These are phyloP conservation scores for Diaporthe humulicola DNA, from an alignment of 2,329 filamentous ascomycete genomes.

Conservation along the genomic window DNA sequence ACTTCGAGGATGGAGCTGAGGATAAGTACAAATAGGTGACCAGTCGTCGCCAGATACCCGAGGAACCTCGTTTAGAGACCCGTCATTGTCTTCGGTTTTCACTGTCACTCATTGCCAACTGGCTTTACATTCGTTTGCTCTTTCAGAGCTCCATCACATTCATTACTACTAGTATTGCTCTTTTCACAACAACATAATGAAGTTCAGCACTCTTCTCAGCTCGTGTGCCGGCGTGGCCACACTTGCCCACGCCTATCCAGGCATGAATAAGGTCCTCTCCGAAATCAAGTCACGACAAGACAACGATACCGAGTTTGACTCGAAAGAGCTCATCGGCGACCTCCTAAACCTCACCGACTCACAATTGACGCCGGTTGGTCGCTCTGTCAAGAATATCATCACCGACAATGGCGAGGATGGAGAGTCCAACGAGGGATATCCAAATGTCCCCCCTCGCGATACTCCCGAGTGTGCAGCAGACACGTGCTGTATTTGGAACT, in stretches of 20 bases:
- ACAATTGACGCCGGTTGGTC: slow-evolving; percentile 52
- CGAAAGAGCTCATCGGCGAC: slow-evolving; percentile 58
- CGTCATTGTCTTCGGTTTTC: background rate
- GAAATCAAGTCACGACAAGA: slow-evolving; percentile 42
- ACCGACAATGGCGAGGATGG: slow-evolving; percentile 44
- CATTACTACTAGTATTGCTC: background rate
- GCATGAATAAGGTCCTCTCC: slow-evolving; percentile 44
- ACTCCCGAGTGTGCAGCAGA: slow-evolving; percentile 5
- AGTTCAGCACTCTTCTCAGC: background rate
- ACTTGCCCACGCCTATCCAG: slow-evolving; percentile 36
- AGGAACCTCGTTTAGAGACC: background rate
- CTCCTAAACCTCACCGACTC: slow-evolving; percentile 48
- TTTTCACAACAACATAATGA: background rate
- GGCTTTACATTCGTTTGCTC: slow-evolving; percentile 12
- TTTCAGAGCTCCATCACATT: background rate
- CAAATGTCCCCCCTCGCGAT: slow-evolving; percentile 4
- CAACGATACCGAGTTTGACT: slow-evolving; percentile 48
- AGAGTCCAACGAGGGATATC: background rate
- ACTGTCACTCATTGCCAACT: background rate
- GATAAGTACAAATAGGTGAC: background rate
- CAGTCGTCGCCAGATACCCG: background rate
- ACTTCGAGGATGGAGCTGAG: background rate
- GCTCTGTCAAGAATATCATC: slow-evolving; percentile 54
- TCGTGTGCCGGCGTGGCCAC: background rate
- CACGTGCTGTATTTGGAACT: slow-evolving; percentile 56